Percentiles rank a stretch among this genome's conserved stretches.
These are phyloP conservation scores for Neurospora intermedia DNA, from an alignment of 495 filamentous ascomycete genomes.

Conservation along the genomic window DNA sequence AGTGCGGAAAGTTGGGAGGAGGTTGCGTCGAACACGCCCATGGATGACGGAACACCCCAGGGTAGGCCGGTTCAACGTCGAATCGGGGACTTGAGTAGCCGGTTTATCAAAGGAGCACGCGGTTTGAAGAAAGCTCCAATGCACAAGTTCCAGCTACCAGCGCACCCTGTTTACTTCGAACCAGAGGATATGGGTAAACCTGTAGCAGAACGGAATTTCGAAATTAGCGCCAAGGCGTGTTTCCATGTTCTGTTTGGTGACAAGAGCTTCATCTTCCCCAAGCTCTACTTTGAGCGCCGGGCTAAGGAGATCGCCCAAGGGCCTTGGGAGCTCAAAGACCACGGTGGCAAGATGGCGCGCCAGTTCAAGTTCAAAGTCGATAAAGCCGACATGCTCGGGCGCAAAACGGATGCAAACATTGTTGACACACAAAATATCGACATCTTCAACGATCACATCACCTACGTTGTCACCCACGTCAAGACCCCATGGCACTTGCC, in stretches of 20 bases:
- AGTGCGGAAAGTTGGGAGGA: slow-evolving; percentile 94
- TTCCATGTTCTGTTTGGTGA: slow-evolving; percentile 96
- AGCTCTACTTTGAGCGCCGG: slow-evolving; percentile 75
- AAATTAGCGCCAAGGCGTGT: slow-evolving; percentile 81
- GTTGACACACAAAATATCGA: slow-evolving; percentile 85
- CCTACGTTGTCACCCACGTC: slow-evolving; percentile 84
- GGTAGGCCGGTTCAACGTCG: slow-evolving; percentile 32
- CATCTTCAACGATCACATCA: slow-evolving; percentile 85
- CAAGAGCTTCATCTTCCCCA: slow-evolving; percentile 86
- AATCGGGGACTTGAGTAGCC: slow-evolving; percentile 36
- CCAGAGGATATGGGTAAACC: slow-evolving; percentile 65
- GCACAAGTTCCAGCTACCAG: slow-evolving; percentile 75
- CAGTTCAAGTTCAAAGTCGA: slow-evolving; percentile 74
- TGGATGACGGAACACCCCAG: slow-evolving; percentile 41
- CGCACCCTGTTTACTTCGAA: slow-evolving; percentile 69
- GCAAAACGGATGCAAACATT: slow-evolving; percentile 46
- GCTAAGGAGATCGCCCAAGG: slow-evolving; percentile 75
- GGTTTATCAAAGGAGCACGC: slow-evolving; percentile 35
- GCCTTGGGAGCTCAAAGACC: slow-evolving; percentile 65
- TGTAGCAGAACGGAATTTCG: slow-evolving; percentile 65
- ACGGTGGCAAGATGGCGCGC: slow-evolving; percentile 52
- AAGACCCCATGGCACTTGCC: slow-evolving; percentile 90
- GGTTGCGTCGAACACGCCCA: slow-evolving; percentile 52
- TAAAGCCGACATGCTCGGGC: slow-evolving; percentile 53
- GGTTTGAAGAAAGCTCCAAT: slow-evolving; percentile 40